A percentile compares a stretch with the other conserved stretches of the same genome.
phyloP scores from a whole-genome alignment of 2,329 filamentous ascomycete genomes.

The Scopulariopsis brevicaulis region DNA sequence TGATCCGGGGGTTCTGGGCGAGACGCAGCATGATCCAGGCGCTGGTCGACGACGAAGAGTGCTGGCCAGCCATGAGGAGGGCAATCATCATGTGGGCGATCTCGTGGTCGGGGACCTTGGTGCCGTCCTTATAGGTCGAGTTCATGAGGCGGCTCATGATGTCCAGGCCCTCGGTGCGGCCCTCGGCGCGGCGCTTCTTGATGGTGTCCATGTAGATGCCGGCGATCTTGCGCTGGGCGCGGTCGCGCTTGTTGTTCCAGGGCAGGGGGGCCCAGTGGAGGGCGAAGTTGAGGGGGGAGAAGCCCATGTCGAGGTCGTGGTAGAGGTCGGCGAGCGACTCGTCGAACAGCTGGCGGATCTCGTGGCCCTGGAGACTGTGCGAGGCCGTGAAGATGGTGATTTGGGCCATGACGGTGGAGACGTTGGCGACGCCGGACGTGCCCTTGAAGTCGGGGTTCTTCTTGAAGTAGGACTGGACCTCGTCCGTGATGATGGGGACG shows the following conservation, averaged over 20 bases:
- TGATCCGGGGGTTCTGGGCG: constrained; percentile 63
- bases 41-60: constrained; percentile 75
- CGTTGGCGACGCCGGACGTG: constrained; percentile 56
- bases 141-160: constrained; percentile 90
- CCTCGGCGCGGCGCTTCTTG: constrained; percentile 49
- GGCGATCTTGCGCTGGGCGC: constrained; percentile 69
- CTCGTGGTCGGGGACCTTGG: constrained; percentile 67
- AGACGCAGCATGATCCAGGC: constrained; percentile 79
- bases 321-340: constrained; percentile 71
- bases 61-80: constrained; percentile 82
- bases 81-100: constrained; percentile 92
- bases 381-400: constrained; percentile 87
- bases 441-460: constrained; percentile 55
- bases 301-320: constrained; percentile 84
- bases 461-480: constrained; percentile 65
- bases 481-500: constrained; percentile 65
- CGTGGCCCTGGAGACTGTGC: constrained; percentile 72
- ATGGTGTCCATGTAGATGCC: constrained; percentile 78
- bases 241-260: constrained; percentile 75
- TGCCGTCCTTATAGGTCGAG: constrained; percentile 75
- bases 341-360: constrained; percentile 72
- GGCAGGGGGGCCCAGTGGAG: constrained; percentile 80
- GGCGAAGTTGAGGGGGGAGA: constrained; percentile 82
- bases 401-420: constrained; percentile 68
- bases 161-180: constrained; percentile 47